Conservation (phyloP, 768 basidiomycete species). For the Gymnopilus junonius region DNA sequence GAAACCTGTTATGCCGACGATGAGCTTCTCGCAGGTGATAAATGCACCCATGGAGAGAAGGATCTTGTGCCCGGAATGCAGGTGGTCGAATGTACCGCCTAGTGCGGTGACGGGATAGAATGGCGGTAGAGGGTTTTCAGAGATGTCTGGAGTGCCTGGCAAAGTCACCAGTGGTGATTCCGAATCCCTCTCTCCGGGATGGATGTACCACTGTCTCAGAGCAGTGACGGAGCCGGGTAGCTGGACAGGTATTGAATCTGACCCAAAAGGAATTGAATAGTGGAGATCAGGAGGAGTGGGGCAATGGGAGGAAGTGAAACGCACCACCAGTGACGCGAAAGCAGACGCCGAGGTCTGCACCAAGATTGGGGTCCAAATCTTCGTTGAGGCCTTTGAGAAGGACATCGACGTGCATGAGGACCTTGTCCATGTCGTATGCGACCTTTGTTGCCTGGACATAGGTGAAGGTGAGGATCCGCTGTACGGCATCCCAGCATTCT, state of each 20-base stretch:
- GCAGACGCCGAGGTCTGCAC: conserved; percentile 47
- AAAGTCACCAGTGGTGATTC: conserved; percentile 20
- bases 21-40: conserved; percentile 78
- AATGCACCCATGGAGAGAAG: conserved; percentile 91
- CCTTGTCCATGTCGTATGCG: conserved; percentile 66
- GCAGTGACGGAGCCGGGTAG: conserved; percentile 47
- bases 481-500: conserved; percentile 66
- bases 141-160: conserved; percentile 11
- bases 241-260: conserved; percentile 44
- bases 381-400: conserved; percentile 64
- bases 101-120: conserved; percentile 75
- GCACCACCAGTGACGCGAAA: conserved; percentile 55
- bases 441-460: conserved; percentile 87
- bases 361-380: conserved; percentile 45
- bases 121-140: conserved; percentile 24
- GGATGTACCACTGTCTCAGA: conserved; percentile 42
- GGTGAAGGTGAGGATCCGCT: conserved; percentile 77
- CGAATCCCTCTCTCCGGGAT: conserved; percentile 29
- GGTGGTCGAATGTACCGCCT: conserved; percentile 97
- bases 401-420: conserved; percentile 81
- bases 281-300: background rate
- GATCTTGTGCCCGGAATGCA: conserved; percentile 97
- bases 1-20: conserved; percentile 87
- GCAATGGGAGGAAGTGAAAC: conserved; percentile 15
- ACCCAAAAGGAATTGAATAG: background rate